These are phyloP conservation scores for Salix koriyanagi DNA, from an alignment of 345 rosid species.

Conservation along the genomic window DNA sequence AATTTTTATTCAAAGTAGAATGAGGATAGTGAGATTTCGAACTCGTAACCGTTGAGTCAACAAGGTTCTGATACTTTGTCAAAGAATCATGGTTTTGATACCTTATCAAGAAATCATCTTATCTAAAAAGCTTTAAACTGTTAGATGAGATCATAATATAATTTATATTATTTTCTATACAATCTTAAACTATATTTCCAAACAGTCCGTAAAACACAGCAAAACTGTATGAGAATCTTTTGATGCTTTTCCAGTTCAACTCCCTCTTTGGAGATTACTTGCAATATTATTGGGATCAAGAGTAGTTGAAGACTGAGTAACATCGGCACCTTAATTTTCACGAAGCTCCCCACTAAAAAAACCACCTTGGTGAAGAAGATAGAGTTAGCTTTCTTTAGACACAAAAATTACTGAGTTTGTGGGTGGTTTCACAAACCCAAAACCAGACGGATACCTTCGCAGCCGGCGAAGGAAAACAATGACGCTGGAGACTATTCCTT, in stretches of 20 bases:
- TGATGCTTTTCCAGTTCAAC: not conserved
- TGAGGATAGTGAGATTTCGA: accelerated
- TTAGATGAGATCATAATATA: accelerated
- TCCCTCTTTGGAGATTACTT: not conserved
- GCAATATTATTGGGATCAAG: not conserved
- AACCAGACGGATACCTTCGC: not conserved
- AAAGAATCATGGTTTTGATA: too few species aligned
- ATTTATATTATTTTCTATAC: too few species aligned
- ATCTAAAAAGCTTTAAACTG: accelerated
- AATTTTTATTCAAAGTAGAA: too few species aligned
- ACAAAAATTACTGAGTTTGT: not conserved
- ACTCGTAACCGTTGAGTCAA: too few species aligned
- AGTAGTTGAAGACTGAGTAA: not conserved
- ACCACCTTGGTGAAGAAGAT: not conserved
- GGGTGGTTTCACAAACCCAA: not conserved
- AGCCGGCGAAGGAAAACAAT: not conserved
- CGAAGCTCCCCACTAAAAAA: not conserved
- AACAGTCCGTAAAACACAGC: too few species aligned
- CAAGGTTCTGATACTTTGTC: too few species aligned
- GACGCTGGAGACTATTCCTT: not conserved
- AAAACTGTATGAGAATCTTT: not conserved
- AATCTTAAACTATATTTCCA: too few species aligned
- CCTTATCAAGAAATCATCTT: too few species aligned
- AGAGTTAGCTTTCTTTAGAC: not conserved
- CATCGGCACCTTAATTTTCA: not conserved